A percentile compares a stretch with the other conserved stretches of the same genome.
Conservation (phyloP, 2,329 filamentous ascomycete genomes). For the Rhinocladiella similis region DNA sequence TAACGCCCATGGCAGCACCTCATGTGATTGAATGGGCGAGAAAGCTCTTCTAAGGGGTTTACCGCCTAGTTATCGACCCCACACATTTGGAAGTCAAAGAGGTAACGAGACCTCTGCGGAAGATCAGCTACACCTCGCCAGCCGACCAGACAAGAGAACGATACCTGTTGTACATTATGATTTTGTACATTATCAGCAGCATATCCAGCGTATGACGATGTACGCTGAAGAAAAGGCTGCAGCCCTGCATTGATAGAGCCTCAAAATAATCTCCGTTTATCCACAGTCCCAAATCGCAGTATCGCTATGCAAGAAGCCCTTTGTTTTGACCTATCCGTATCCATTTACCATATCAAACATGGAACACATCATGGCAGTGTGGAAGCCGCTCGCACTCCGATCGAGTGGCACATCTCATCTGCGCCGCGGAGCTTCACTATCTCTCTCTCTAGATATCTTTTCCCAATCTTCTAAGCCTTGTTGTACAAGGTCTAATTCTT, state of each 20-base stretch:
- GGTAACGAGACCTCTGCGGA: neutral
- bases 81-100: neutral
- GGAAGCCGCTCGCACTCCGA: neutral
- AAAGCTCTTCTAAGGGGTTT: slow-evolving; percentile 44
- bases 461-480: slow-evolving; percentile 62
- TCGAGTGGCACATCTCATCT: slow-evolving; percentile 6
- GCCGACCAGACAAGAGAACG: slow-evolving; percentile 1
- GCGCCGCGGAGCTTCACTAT: slow-evolving; percentile 20
- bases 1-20: slow-evolving; percentile 39
- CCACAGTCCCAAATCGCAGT: slow-evolving; percentile 8
- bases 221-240: neutral
- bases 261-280: slow-evolving; percentile 13
- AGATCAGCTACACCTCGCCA: neutral
- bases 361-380: neutral
- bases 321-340: neutral
- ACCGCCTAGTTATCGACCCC: no score
- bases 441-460: slow-evolving; percentile 29
- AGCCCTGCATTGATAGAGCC: neutral
- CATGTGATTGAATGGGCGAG: slow-evolving; percentile 51
- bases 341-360: neutral
- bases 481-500: slow-evolving; percentile 59
- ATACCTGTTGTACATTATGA: slow-evolving; percentile 17
- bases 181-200: slow-evolving; percentile 36
- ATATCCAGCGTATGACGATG: neutral
- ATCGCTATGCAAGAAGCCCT: slow-evolving; percentile 19